Conservation (phyloP, 2,329 filamentous ascomycete species). For the Penicillium sp. region DNA sequence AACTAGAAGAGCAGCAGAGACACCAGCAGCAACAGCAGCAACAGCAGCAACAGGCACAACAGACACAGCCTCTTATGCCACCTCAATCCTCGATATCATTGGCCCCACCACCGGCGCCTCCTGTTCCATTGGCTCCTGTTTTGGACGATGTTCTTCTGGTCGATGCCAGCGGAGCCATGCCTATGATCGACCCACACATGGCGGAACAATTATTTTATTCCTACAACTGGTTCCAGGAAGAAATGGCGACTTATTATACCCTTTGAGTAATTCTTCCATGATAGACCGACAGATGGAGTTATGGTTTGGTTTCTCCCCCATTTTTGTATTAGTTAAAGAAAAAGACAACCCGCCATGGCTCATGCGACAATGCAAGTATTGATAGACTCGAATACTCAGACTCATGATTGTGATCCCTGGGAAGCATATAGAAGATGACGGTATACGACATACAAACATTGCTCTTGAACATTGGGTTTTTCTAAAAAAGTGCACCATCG, state of each 20-base stretch:
- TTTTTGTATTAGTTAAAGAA: background rate
- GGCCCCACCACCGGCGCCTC: constrained; percentile 18
- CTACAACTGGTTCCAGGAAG: constrained; percentile 42
- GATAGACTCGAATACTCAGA: no score
- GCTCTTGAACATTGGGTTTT: no score
- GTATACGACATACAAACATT: no score
- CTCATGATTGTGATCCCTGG: no score
- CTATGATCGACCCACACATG: constrained; percentile 37
- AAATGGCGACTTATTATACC: constrained; percentile 42
- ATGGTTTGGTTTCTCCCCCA: background rate
- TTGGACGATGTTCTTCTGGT: constrained; percentile 38
- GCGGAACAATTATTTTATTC: constrained; percentile 40
- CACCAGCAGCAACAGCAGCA: constrained; percentile 15
- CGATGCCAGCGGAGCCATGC: constrained; percentile 29
- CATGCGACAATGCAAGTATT: no score
- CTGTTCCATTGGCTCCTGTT: constrained; percentile 33
- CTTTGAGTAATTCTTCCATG: constrained; percentile 23
- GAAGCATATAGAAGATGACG: no score
- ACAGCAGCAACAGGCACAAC: constrained; percentile 15
- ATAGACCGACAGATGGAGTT: constrained; percentile 7
- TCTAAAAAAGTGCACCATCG: no score
- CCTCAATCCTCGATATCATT: constrained; percentile 19
- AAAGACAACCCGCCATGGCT: background rate
- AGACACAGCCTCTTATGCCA: constrained; percentile 14
- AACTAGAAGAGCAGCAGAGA: constrained; percentile 19